Evolutionary conservation across 2,329 filamentous ascomycete species (phyloP), one percentile per base, ranked within the genome.

Genomic region (Aspergillus costaricaensis): DNA sequence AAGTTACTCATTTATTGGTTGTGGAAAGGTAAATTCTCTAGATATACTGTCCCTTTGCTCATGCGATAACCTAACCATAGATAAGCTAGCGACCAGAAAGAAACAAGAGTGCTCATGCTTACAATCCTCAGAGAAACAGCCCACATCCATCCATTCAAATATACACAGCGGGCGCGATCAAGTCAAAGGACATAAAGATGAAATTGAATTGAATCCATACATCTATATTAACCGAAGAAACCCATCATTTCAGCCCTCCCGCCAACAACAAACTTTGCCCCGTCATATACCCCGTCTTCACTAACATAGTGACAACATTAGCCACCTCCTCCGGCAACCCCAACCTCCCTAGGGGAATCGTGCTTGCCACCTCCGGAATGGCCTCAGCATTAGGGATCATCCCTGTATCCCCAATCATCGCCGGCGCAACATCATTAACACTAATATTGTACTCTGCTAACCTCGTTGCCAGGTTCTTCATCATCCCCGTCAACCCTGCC

Each of bases 361-460:
- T 83, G 64, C 78, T 82, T 23, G 85, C 83, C 64, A 87, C 83
- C 0, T 86, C 86, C 0, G 85, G 81, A 55, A 83, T 84, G 19
- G 82, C 81, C 62, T 84, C 81, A 43, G 82, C 82, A 61, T 85
- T 80, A 2, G 85, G 84, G 44, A 88, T 85, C 85, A 88, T 85
- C 1, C 84, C 84, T 2, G 84, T 87, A 21, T 84, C 82, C 4
- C 85, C 86, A 64, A 89, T 88, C 85, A 89, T 88, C 2, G 86
- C 87, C 0, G 87, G 87, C 3, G 86, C 85, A n/a, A 89, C 85
- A 63, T 88, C 86, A 61, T 89, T 89, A 59, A 88, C 85, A 14
- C 86, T 87, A 65, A 89, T 86, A 32, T 86, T 86, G 65, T 80
- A 81, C 58, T 82, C 79, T 2, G 85, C 86, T 21, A 88, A 80